These are phyloP conservation scores for Penicillium sp. DNA, from an alignment of 2,329 filamentous ascomycete genomes.

Conservation along the genomic window DNA sequence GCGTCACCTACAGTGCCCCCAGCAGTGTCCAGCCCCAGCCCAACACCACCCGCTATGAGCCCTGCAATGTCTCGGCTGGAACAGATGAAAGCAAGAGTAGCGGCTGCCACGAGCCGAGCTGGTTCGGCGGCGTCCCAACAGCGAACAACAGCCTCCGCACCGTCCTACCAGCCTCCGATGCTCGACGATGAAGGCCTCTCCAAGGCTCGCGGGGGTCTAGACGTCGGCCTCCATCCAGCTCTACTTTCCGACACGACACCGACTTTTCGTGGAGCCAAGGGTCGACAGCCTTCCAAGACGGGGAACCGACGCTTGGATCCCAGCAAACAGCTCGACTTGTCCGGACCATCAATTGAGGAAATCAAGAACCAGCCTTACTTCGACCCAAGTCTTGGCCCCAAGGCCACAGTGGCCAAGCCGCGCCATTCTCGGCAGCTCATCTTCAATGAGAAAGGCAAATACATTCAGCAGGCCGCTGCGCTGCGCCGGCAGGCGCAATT, in stretches of 20 bases:
- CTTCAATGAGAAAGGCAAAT: conserved; percentile 97
- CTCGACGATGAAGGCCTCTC: conserved; percentile 52
- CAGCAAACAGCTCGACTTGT: conserved; percentile 56
- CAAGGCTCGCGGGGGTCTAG: conserved; percentile 66
- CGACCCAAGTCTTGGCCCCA: conserved; percentile 66
- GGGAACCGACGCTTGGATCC: conserved; percentile 50
- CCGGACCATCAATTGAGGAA: conserved; percentile 60
- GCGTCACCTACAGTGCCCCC: conserved; percentile 26
- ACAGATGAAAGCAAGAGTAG: conserved; percentile 76
- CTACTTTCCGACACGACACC: conserved; percentile 56
- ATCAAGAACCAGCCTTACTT: conserved; percentile 78
- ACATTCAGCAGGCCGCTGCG: conserved; percentile 90
- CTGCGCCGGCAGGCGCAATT: conserved; percentile 82
- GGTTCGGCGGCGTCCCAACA: conserved; percentile 42
- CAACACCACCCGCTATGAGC: conserved; percentile 34
- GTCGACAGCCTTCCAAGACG: conserved; percentile 53
- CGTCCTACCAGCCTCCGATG: conserved; percentile 43
- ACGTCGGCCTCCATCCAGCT: conserved; percentile 76
- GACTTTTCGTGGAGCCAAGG: conserved; percentile 47
- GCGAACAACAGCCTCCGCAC: conserved; percentile 46
- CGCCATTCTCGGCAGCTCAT: conserved; percentile 74
- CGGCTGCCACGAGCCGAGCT: conserved; percentile 65
- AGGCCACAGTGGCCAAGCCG: conserved; percentile 59
- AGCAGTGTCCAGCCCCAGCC: conserved; percentile 38
- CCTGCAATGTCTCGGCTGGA: conserved; percentile 67